Evolutionary conservation across 1,284 basidiomycete species (phyloP).

Genomic region (Kalmanozyma brasiliensis): DNA sequence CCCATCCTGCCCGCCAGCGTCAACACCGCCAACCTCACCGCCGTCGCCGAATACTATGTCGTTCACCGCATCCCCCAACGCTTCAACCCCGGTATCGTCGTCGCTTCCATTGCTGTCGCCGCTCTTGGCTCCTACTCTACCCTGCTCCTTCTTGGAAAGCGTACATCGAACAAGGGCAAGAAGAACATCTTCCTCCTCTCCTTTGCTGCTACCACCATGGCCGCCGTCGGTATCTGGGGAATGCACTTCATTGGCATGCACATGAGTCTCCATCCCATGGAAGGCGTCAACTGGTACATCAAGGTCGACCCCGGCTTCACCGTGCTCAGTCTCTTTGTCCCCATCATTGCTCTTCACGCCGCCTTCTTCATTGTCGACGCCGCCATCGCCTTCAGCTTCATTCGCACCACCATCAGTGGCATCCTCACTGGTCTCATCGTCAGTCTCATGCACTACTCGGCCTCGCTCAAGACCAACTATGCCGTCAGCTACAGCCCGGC

Average conservation of each 20-base stretch:
- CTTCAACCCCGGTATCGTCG: conserved; percentile 69
- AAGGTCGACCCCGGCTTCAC: conserved; percentile 70
- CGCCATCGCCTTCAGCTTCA: conserved; percentile 68
- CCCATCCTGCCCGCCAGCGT: conserved; percentile 39
- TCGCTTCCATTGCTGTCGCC: conserved; percentile 71
- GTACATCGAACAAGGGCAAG: conserved; percentile 69
- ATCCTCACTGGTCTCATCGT: conserved; percentile 81
- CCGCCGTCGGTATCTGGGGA: conserved; percentile 64
- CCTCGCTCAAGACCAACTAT: conserved; percentile 69
- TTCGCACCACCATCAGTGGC: conserved; percentile 72
- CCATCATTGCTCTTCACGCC: conserved; percentile 69
- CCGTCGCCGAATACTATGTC: conserved; percentile 68
- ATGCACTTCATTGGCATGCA: conserved; percentile 71
- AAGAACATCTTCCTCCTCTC: conserved; percentile 69
- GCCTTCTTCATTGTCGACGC: conserved; percentile 71
- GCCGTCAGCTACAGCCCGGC: conserved; percentile 66
- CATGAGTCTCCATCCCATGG: conserved; percentile 68
- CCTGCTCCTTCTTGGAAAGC: conserved; percentile 70
- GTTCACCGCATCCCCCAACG: conserved; percentile 68
- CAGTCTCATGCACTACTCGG: conserved; percentile 72
- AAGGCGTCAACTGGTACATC: conserved; percentile 69
- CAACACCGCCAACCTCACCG: conserved; percentile 43
- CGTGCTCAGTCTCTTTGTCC: conserved; percentile 70
- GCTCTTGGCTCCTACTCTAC: conserved; percentile 71
- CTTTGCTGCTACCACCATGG: conserved; percentile 72